Base-by-base conservation (phyloP, 176 grass and related monocot species). In the Eragrostis curvula region DNA sequence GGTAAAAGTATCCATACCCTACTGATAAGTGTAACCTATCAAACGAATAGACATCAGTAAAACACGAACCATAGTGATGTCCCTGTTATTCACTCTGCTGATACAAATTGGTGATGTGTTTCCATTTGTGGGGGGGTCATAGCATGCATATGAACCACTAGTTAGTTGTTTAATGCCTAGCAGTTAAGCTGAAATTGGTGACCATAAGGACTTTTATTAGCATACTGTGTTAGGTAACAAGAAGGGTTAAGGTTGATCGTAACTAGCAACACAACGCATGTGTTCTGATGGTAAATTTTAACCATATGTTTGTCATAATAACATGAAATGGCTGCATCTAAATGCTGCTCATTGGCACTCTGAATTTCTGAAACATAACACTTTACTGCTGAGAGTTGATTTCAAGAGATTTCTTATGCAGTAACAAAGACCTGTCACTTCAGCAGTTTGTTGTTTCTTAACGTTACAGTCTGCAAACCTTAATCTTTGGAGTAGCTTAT, bases 391-490 rank as follows among this genome's bases (percentile, higher is more conserved):
- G 71, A 20, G 18, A 73, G 68, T 65, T 11, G 44, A 73, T 52
- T 24, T 39, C 57, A 39, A 55, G 12, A 15, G 63, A n/a, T 47
- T 44, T 64, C 74, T 69, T 25, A 46, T 74, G 50, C 57, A 55
- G 52, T 65, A 86, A 83, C 50, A 86, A 79, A 86, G 61, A 46
- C 68, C 60, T 41, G 68, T 18, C 25, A 69, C 32, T 79, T 70
- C 43, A 59, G 70, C 59, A 60, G 24, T 46, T 88, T 75, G 53
- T 74, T 85, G 78, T 83, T 83, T 88, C 78, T 81, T 85, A 88
- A 82, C 62, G 82, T 82, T 42, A 88, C 82, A 83, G 27, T 3
- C 56, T 88, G 30, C 8, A 62, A 78, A 85, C 44, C 40, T 78
- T 68, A 50, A 18, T 65, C 46, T 66, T 32, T 49, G 61, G 13